These are phyloP conservation scores for Penicillium sp. DNA, from an alignment of 2,329 filamentous ascomycete genomes.

Conservation along the genomic window DNA sequence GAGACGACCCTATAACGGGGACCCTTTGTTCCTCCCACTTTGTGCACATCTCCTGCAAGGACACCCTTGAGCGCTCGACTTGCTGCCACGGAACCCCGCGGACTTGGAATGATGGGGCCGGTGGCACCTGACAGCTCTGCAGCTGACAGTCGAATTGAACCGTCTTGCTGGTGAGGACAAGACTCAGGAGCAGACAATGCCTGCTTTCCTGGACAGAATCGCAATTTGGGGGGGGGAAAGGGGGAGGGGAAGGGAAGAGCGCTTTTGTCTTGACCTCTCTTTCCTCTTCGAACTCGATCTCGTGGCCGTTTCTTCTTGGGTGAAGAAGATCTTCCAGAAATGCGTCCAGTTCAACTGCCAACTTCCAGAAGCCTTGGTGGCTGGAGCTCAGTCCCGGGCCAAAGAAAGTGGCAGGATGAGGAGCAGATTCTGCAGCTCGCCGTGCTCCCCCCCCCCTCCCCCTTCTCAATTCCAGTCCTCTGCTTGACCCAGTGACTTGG, in stretches of 20 bases:
- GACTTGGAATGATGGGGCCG: slow-evolving; percentile 9
- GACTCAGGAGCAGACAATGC: slow-evolving; percentile 7
- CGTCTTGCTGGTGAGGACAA: slow-evolving; percentile 16
- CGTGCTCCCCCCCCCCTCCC: slow-evolving; percentile 11
- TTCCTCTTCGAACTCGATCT: not conserved
- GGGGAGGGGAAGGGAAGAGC: not conserved
- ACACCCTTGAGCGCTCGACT: slow-evolving; percentile 39
- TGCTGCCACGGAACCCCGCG: slow-evolving; percentile 6
- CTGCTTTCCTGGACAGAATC: slow-evolving; percentile 6
- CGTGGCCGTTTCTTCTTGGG: not conserved
- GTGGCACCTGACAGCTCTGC: slow-evolving; percentile 17
- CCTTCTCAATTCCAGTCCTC: not conserved
- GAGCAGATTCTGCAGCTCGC: slow-evolving; percentile 23
- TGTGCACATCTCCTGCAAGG: slow-evolving; percentile 1
- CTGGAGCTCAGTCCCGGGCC: slow-evolving; percentile 7
- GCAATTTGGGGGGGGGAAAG: not conserved
- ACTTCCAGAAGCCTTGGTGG: slow-evolving; percentile 13
- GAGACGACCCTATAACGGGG: not conserved
- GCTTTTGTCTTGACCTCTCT: not conserved
- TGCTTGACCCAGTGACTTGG: not conserved
- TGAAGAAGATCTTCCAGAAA: not conserved
- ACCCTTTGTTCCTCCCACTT: not conserved
- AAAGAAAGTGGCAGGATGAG: slow-evolving; percentile 4
- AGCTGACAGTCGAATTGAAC: slow-evolving; percentile 11
- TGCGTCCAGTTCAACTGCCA: not conserved